Evolutionary conservation across 140 eudicot species (phyloP).

Genomic region (Cichorium intybus): DNA sequence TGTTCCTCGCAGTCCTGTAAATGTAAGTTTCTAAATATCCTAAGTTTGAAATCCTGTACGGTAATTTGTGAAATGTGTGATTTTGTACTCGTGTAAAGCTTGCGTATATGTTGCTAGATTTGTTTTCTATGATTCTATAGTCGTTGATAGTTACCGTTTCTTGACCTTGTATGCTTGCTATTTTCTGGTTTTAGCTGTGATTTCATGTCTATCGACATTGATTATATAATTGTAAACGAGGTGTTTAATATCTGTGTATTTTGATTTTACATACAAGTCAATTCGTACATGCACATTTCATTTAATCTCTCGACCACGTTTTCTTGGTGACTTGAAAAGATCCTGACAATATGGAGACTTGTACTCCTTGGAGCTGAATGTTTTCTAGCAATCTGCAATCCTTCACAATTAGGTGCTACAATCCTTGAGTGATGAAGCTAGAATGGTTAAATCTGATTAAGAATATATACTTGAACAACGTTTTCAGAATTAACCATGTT

Average conservation of each 20-base stretch:
- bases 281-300: background rate
- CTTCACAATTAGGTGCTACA: background rate
- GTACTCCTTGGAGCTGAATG: background rate
- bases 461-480: background rate
- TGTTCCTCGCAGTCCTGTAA: conserved; percentile 16
- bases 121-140: background rate
- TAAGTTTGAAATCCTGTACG: background rate
- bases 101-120: background rate
- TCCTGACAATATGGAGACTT: no score
- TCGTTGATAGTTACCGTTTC: no score
- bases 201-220: background rate
- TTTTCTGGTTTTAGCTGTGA: background rate
- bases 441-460: background rate
- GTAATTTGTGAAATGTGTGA: background rate
- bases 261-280: background rate
- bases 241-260: background rate
- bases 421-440: background rate
- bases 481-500: background rate
- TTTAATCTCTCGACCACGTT: background rate
- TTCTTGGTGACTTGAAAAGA: no score
- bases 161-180: no score
- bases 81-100: background rate
- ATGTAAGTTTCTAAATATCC: conserved; percentile 2
- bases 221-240: background rate
- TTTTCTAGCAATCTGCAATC: background rate